phyloP scores from a whole-genome alignment of 73 alveolate genomes.

The Halteria grandinella region DNA sequence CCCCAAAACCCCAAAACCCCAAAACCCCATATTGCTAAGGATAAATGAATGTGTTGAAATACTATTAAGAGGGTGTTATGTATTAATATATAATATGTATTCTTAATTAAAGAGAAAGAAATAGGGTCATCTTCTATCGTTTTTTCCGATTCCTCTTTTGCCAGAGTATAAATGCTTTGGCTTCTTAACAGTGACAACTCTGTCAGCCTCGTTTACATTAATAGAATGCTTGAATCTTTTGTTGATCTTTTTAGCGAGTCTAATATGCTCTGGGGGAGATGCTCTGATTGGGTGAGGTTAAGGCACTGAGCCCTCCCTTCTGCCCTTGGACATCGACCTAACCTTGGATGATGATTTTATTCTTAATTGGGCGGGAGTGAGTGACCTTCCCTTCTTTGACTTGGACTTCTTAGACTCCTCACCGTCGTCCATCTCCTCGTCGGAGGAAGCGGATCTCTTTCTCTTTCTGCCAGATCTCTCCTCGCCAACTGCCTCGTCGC shows the following conservation, averaged over 20 bases:
- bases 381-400: slow-evolving; percentile 37
- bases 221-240: slow-evolving; percentile 82
- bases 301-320: slow-evolving; percentile 84
- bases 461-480: slow-evolving; percentile 72
- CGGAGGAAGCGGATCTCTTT: slow-evolving; percentile 69
- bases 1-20: too few species aligned
- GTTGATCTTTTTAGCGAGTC: slow-evolving; percentile 85
- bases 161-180: slow-evolving; percentile 97
- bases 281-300: slow-evolving; percentile 55
- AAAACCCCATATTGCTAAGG: neutral
- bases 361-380: slow-evolving; percentile 52
- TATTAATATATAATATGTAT: neutral
- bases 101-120: too few species aligned
- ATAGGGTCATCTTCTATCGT: slow-evolving; percentile 90
- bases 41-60: neutral
- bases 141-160: slow-evolving; percentile 94
- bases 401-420: too few species aligned
- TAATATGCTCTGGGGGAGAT: slow-evolving; percentile 67
- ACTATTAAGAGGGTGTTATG: too few species aligned
- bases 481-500: slow-evolving; percentile 76
- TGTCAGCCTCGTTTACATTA: slow-evolving; percentile 90
- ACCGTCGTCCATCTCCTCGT: too few species aligned
- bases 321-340: slow-evolving; percentile 66
- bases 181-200: slow-evolving; percentile 78
- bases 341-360: slow-evolving; percentile 40